Evolutionary conservation across 768 basidiomycete species (phyloP).

Genomic region (Phylloporus sp.): DNA sequence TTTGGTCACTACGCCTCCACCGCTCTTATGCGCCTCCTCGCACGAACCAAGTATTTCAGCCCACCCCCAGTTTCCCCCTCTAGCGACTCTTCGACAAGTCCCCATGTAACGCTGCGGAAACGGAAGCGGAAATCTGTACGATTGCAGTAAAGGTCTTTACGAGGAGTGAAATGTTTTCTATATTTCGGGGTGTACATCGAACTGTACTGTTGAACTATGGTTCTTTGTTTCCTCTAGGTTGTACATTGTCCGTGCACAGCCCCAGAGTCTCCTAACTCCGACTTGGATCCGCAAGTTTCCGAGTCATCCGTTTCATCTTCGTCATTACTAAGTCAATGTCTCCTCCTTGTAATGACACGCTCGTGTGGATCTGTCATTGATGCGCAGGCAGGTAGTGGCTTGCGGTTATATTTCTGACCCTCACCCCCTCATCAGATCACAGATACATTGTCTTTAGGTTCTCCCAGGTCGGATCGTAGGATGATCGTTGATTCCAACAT

Average conservation of each 20-base stretch:
- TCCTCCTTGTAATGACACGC: neutral
- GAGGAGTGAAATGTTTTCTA: neutral
- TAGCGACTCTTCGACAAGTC: neutral
- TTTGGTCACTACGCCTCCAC: slow-evolving; percentile 28
- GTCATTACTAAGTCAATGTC: too few species aligned
- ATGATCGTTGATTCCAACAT: neutral
- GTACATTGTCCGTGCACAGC: too few species aligned
- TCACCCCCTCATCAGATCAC: slow-evolving; percentile 2
- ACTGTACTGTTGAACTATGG: neutral
- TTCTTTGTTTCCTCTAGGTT: too few species aligned
- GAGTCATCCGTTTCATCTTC: neutral
- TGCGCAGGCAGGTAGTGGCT: slow-evolving; percentile 4
- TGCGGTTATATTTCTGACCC: too few species aligned
- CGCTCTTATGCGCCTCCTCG: slow-evolving; percentile 8
- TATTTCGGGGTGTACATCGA: neutral
- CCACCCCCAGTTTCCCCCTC: slow-evolving; percentile 1
- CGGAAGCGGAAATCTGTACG: slow-evolving; percentile 23
- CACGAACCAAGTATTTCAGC: slow-evolving; percentile 12
- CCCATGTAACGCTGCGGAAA: slow-evolving; percentile 16
- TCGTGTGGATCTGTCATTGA: neutral
- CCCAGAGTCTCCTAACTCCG: slow-evolving; percentile 9
- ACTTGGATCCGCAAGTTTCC: neutral
- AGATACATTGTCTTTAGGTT: slow-evolving; percentile 6
- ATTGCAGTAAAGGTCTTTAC: slow-evolving; percentile 14
- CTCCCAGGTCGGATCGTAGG: neutral